These are phyloP conservation scores for Dendrocalamus latiflorus DNA, from an alignment of 202 grass and related monocot species.

Conservation along the genomic window DNA sequence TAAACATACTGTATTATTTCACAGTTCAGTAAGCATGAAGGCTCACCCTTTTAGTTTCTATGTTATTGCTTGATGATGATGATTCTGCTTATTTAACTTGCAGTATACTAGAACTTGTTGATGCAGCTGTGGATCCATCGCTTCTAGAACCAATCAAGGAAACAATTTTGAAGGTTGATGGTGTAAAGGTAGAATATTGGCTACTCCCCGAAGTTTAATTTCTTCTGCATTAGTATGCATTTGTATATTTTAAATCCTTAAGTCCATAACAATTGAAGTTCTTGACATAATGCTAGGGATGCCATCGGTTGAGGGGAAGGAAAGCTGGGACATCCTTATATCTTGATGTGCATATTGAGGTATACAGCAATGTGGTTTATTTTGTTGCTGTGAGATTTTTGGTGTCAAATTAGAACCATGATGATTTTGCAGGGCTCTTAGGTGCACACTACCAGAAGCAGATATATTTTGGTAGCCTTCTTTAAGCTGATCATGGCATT, in stretches of 20 bases:
- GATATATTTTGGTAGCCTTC: no score
- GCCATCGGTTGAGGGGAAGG: conserved; percentile 90
- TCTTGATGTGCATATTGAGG: conserved; percentile 98
- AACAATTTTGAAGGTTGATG: no score
- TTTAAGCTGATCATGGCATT: no score
- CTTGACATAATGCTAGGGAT: conserved; percentile 49
- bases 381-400: conserved; percentile 24
- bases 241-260: not conserved
- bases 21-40: conserved; percentile 1
- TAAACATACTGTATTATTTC: not conserved
- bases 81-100: conserved; percentile 23
- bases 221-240: not conserved
- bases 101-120: conserved; percentile 81
- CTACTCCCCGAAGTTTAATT: not conserved
- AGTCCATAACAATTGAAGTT: not conserved
- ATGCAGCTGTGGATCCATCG: conserved; percentile 73
- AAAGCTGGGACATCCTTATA: conserved; percentile 90
- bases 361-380: conserved; percentile 30
- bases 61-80: conserved; percentile 17
- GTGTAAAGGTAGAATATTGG: conserved; percentile 74
- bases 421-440: no score
- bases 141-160: conserved; percentile 74
- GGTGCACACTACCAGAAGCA: no score
- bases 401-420: no score
- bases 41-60: not conserved